These are phyloP conservation scores for Solanum corneliomulleri DNA, from an alignment of 257 asterid species.

Conservation along the genomic window DNA sequence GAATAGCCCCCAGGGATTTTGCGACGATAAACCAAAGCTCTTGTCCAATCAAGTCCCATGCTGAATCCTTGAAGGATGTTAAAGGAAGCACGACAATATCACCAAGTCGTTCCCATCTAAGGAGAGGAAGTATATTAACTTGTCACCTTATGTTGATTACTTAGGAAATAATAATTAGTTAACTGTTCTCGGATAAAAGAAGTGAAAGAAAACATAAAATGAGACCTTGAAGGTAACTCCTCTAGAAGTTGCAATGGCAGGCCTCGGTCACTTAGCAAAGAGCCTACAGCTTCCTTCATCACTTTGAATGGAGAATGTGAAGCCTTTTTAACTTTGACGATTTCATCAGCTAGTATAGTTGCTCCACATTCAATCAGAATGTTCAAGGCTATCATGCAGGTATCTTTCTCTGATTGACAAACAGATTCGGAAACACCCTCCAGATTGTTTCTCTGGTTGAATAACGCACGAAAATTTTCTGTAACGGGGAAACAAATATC, in stretches of 20 bases:
- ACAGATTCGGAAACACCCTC: slow-evolving; percentile 24
- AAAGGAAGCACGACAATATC: slow-evolving; percentile 76
- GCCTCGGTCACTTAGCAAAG: slow-evolving; percentile 40
- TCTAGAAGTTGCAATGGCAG: slow-evolving; percentile 52
- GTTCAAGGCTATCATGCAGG: slow-evolving; percentile 41
- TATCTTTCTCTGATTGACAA: slow-evolving; percentile 22
- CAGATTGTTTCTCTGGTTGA: slow-evolving; percentile 13
- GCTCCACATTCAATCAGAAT: slow-evolving; percentile 54
- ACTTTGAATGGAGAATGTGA: slow-evolving; percentile 53
- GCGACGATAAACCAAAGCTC: slow-evolving; percentile 88
- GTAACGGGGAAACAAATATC: slow-evolving; percentile 73
- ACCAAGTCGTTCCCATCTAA: slow-evolving; percentile 96
- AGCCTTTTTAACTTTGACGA: slow-evolving; percentile 45
- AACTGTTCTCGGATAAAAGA: background rate
- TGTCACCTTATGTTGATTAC: background rate
- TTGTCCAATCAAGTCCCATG: slow-evolving; percentile 56
- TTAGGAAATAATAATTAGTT: background rate
- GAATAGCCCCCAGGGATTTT: slow-evolving; percentile 59
- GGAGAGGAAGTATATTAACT: background rate
- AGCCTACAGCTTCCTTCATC: slow-evolving; percentile 67
- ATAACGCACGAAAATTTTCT: slow-evolving; percentile 34
- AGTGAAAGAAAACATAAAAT: background rate
- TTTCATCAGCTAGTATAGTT: slow-evolving; percentile 48
- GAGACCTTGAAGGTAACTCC: slow-evolving; percentile 78
- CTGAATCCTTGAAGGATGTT: slow-evolving; percentile 60